These are phyloP conservation scores for Peronospora destructor DNA, from an alignment of 352 stramenopile species.

Conservation along the genomic window DNA sequence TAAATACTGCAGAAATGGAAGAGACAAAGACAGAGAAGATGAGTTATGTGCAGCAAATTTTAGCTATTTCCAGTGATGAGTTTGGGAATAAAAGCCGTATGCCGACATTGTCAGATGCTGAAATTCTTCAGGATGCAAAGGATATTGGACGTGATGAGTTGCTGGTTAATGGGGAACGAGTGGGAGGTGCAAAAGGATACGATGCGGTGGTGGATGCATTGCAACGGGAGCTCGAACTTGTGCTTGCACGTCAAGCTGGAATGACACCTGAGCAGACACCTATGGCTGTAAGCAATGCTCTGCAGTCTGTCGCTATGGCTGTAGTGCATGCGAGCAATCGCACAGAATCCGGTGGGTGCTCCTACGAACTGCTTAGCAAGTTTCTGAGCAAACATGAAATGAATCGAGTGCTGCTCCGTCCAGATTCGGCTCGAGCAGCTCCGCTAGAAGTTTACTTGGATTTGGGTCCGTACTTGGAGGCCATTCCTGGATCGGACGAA, in stretches of 20 bases:
- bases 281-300: slow-evolving; percentile 28
- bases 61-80: slow-evolving; percentile 16
- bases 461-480: slow-evolving; percentile 45
- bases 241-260: slow-evolving; percentile 26
- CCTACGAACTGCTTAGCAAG: slow-evolving; percentile 59
- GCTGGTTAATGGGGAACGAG: slow-evolving; percentile 46
- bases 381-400: slow-evolving; percentile 49
- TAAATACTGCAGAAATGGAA: slow-evolving; percentile 6
- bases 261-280: slow-evolving; percentile 26
- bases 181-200: slow-evolving; percentile 51
- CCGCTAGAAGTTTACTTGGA: slow-evolving; percentile 53
- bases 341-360: slow-evolving; percentile 64
- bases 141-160: slow-evolving; percentile 74
- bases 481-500: slow-evolving; percentile 9
- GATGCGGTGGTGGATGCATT: slow-evolving; percentile 46
- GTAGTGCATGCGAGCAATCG: slow-evolving; percentile 62
- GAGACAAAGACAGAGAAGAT: slow-evolving; percentile 1
- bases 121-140: slow-evolving; percentile 74
- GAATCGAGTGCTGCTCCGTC: slow-evolving; percentile 57
- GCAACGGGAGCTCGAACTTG: slow-evolving; percentile 35
- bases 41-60: slow-evolving; percentile 37
- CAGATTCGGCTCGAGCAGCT: slow-evolving; percentile 49
- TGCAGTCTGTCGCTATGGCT: slow-evolving; percentile 27
- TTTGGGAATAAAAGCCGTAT: slow-evolving; percentile 2
- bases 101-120: slow-evolving; percentile 37